Conservation (phyloP, 768 basidiomycete genomes). For the Lentinula boryana region DNA sequence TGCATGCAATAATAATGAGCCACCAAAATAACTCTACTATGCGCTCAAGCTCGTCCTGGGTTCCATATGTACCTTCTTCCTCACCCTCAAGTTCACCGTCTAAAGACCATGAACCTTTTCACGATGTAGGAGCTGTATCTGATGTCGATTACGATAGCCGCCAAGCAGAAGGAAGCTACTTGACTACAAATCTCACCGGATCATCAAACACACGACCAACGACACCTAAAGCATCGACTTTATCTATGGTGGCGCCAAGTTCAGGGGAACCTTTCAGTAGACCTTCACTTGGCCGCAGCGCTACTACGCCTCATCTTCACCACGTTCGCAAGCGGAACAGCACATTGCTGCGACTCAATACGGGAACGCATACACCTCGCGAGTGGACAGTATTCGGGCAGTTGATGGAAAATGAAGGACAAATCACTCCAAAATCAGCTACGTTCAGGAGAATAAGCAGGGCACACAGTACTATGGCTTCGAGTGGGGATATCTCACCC, state of each 20-base stretch:
- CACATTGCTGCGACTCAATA: not conserved
- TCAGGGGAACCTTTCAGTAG: not conserved
- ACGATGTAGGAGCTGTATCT: not conserved
- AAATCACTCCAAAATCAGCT: constrained; percentile 18
- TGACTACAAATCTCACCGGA: not conserved
- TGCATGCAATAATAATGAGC: not conserved
- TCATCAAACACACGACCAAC: not conserved
- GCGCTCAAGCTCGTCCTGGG: constrained; percentile 1
- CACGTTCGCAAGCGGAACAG: constrained; percentile 5
- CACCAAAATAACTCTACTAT: not conserved
- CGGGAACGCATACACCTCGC: constrained; percentile 3
- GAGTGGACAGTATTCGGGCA: constrained; percentile 68
- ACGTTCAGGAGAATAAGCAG: constrained; percentile 7
- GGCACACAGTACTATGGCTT: not conserved
- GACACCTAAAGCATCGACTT: not conserved
- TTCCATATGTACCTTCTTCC: not conserved
- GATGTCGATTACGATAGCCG: not conserved
- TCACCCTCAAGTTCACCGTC: not conserved
- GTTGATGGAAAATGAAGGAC: constrained; percentile 63
- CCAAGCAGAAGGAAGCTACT: not conserved
- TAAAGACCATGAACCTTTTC: not conserved
- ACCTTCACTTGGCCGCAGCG: constrained; percentile 13
- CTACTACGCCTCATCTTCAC: constrained; percentile 13
- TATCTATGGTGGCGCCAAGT: not conserved
- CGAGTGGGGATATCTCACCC: not conserved